phyloP scores from a whole-genome alignment of 805 yeast genomes.

The Saccharomycopsis sp. region DNA sequence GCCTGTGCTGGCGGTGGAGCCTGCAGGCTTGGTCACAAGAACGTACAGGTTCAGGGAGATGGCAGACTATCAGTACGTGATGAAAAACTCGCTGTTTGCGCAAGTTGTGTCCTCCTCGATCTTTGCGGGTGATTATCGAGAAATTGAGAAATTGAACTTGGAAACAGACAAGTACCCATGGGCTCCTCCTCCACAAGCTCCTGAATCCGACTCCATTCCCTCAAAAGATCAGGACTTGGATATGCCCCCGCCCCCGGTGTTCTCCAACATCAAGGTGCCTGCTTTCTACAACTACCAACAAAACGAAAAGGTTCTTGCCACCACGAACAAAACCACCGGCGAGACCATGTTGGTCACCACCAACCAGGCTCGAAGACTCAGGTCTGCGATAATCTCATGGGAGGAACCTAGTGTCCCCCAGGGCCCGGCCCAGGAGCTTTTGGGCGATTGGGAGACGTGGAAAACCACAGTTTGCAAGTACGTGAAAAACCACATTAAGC shows the following conservation, averaged over 20 bases:
- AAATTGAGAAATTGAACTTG: conserved; percentile 33
- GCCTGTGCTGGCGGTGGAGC: conserved; percentile 29
- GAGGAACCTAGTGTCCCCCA: not conserved
- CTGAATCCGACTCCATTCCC: conserved; percentile 12
- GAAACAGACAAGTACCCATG: conserved; percentile 21
- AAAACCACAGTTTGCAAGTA: not conserved
- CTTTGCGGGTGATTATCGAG: conserved; percentile 32
- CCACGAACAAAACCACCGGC: conserved; percentile 44
- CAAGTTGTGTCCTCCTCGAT: conserved; percentile 33
- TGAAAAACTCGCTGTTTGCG: conserved; percentile 47
- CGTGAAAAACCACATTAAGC: too few relatives aligned
- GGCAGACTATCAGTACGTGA: conserved; percentile 76
- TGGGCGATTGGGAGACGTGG: conserved; percentile 6
- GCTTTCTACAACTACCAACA: conserved; percentile 69
- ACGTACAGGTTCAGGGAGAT: conserved; percentile 74
- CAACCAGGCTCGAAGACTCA: conserved; percentile 39
- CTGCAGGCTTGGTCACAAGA: conserved; percentile 58
- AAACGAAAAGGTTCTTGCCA: conserved; percentile 49
- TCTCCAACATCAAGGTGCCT: conserved; percentile 69
- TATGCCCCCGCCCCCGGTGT: conserved; percentile 80
- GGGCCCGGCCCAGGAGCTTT: not conserved
- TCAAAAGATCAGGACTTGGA: conserved; percentile 34
- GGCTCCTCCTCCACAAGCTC: too few relatives aligned
- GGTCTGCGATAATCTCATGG: conserved; percentile 34
- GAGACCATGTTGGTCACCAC: conserved; percentile 42